Base-by-base conservation (phyloP, 1,284 basidiomycete genomes). In the Puccinia novopanici region DNA sequence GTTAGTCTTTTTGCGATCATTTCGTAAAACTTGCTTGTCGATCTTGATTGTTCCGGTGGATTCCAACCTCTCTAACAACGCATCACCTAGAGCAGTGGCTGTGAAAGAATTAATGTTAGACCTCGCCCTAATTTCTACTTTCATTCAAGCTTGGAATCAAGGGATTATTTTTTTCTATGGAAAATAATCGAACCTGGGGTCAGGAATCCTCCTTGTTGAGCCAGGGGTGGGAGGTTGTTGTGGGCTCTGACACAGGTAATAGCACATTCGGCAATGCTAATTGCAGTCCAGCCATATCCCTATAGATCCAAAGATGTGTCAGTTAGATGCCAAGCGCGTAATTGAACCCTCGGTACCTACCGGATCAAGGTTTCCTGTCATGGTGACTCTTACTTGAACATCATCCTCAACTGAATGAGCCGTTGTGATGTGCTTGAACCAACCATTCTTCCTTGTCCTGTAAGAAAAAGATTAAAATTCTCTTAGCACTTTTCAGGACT, bases 351-450 rank as follows among this genome's bases (percentile, higher is more conserved):
- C 24, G 52, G 27, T 0, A 68, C 80, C 70, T 77, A 83, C 84
- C 12, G 84, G 84, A 80, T 85, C 84, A 22, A 82, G 82, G 34
- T 82, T 81, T 42, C 82, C 84, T 59, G 79, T 82, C 81, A 84
- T 82, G 2, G 80, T 77, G 3, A 82, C 82, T 42, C 80, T 63
- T 9, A 81, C 78, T 61, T 83, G 82, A 5, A 80, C 75, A 57
- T 81, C 82, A 19, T 81, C 82, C 40, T 84, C 82, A 10, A 82
- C 74, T 48, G 82, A 82, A 54, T 82, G 83, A 10, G 83, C 84
- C 22, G 81, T 81, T n/a, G 83, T 83, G 10, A 80, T 80, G 0
- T 82, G 72, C 40, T 83, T 81, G 81, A 84, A 84, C 82, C 82
- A 84, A 1, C 84, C 84, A 3, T 75, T 81, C 45, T 82, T 75